phyloP scores from a whole-genome alignment of 768 basidiomycete genomes.

The Boletus sp. region DNA sequence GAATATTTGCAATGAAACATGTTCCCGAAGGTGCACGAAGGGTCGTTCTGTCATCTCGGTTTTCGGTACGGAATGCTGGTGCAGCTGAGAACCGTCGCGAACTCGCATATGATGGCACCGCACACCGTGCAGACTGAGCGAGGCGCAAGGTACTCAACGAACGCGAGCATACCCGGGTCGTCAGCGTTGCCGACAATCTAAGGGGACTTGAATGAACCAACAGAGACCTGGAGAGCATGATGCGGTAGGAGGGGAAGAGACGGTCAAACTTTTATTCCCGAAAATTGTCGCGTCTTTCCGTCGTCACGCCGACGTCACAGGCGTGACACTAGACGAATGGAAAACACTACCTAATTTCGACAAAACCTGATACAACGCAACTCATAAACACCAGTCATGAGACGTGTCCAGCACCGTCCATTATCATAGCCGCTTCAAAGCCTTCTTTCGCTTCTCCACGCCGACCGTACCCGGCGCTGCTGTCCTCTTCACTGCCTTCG shows the following conservation, averaged over 20 bases:
- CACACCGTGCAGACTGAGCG: not conserved
- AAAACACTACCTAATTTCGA: slow-evolving; percentile 5
- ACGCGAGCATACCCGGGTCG: slow-evolving; percentile 11
- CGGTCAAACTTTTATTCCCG: not conserved
- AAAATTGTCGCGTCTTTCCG: slow-evolving; percentile 14
- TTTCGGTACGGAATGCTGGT: slow-evolving; percentile 5
- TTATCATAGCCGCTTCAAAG: slow-evolving; percentile 67
- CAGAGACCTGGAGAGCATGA: slow-evolving; percentile 25
- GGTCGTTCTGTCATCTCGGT: not conserved
- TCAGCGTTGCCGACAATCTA: slow-evolving; percentile 5
- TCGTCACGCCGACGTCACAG: slow-evolving; percentile 23
- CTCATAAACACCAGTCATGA: not conserved
- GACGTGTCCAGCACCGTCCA: slow-evolving; percentile 2
- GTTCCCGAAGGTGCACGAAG: slow-evolving; percentile 31
- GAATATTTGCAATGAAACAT: slow-evolving; percentile 53
- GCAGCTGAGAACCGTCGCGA: slow-evolving; percentile 21
- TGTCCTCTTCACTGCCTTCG: slow-evolving; percentile 65
- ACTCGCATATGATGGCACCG: not conserved
- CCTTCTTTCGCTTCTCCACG: slow-evolving; percentile 86
- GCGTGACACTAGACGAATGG: slow-evolving; percentile 1
- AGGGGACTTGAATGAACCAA: slow-evolving; percentile 15
- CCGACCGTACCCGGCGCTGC: slow-evolving; percentile 55
- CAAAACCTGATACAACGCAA: not conserved
- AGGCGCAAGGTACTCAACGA: slow-evolving; percentile 12
- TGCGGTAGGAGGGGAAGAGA: not conserved